Percentiles rank a stretch among this genome's conserved stretches.
phyloP scores from a whole-genome alignment of 2,329 filamentous ascomycete genomes.

The Clonostachys rosea region DNA sequence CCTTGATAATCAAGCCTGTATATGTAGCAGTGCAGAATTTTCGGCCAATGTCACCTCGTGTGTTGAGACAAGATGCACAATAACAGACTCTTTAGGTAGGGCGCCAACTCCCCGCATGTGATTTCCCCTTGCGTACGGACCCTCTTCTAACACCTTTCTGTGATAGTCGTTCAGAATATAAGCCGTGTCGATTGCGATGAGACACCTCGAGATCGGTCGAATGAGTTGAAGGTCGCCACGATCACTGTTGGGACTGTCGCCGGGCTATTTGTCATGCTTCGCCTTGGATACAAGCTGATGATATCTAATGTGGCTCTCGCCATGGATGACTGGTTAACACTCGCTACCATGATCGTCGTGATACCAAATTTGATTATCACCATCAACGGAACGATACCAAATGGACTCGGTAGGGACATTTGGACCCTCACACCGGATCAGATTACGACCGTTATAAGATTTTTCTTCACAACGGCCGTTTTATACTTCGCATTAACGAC shows the following conservation, averaged over 20 bases:
- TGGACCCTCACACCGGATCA: slow-evolving; percentile 37
- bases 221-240: no score
- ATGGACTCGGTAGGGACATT: slow-evolving; percentile 44
- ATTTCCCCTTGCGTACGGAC: background rate
- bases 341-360: slow-evolving; percentile 3
- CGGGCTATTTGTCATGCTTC: slow-evolving; percentile 27
- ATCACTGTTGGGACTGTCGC: slow-evolving; percentile 11
- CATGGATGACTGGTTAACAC: slow-evolving; percentile 8
- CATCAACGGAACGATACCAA: slow-evolving; percentile 18
- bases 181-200: no score
- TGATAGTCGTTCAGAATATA: no score
- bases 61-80: slow-evolving; percentile 4
- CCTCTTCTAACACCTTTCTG: background rate
- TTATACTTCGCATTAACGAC: slow-evolving; percentile 41
- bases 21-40: no score
- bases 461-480: slow-evolving; percentile 34
- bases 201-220: no score
- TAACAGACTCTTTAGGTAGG: slow-evolving; percentile 10
- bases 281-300: slow-evolving; percentile 25
- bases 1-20: no score
- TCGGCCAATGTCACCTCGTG: slow-evolving; percentile 1
- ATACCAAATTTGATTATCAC: slow-evolving; percentile 18
- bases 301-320: slow-evolving; percentile 4
- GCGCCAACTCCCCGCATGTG: background rate
- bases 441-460: slow-evolving; percentile 36